Evolutionary conservation across 2,329 filamentous ascomycete species (phyloP).

Genomic region (Metarhizium guizhouense): DNA sequence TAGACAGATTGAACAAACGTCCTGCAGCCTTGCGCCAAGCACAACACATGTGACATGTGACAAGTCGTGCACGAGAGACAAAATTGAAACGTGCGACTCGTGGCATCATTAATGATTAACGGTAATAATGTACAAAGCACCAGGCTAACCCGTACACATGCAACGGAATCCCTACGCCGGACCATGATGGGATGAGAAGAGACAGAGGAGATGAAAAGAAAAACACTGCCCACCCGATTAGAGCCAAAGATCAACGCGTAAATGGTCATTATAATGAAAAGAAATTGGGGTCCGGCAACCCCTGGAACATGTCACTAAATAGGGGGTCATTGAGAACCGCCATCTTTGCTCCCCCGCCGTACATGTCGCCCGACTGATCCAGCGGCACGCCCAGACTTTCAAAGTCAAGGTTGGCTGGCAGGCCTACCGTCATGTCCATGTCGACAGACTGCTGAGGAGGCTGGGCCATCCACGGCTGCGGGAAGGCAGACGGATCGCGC

Average conservation of each 20-base stretch:
- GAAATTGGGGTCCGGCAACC: slow-evolving; percentile 23
- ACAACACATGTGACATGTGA: not conserved
- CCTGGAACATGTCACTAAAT: slow-evolving; percentile 28
- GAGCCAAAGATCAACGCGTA: not conserved
- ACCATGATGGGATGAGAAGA: too few relatives aligned
- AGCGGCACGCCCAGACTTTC: slow-evolving; percentile 19
- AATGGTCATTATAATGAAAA: slow-evolving; percentile 22
- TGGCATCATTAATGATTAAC: not conserved
- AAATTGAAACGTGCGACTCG: not conserved
- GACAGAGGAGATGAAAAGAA: too few relatives aligned
- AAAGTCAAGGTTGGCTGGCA: slow-evolving; percentile 20
- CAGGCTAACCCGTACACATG: too few relatives aligned
- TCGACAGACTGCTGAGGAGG: slow-evolving; percentile 1
- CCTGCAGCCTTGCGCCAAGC: not conserved
- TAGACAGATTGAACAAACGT: slow-evolving; percentile 4
- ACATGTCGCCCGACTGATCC: slow-evolving; percentile 16
- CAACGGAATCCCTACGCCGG: too few relatives aligned
- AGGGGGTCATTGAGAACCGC: slow-evolving; percentile 29
- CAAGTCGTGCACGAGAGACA: not conserved
- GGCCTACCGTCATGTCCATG: slow-evolving; percentile 13
- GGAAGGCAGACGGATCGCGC: slow-evolving; percentile 2
- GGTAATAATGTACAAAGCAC: not conserved
- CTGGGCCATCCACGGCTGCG: slow-evolving; percentile 7
- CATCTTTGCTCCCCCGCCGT: slow-evolving; percentile 25
- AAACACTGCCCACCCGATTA: not conserved